Conservation (phyloP, 345 rosid genomes). For the Conringia planisiliqua region DNA sequence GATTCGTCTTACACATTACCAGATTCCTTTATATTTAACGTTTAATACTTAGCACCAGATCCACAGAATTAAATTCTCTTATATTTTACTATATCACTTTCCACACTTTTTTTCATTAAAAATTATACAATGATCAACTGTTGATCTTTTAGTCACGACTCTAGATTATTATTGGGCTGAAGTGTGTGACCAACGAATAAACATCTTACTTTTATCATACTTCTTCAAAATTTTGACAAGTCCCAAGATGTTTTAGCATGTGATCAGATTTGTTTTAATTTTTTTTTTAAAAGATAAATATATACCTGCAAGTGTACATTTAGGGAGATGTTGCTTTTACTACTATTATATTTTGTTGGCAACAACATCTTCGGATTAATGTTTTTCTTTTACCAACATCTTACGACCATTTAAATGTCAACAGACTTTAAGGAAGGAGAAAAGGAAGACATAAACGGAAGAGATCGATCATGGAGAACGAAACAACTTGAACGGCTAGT, state of each 20-base stretch:
- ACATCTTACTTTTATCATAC: conserved; percentile 54
- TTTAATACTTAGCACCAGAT: background rate
- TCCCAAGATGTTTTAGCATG: conserved; percentile 20
- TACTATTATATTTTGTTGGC: no score
- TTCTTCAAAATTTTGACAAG: conserved; percentile 48
- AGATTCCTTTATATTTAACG: conserved; percentile 10
- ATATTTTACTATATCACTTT: background rate
- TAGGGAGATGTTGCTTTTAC: background rate
- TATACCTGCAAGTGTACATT: background rate
- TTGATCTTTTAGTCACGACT: background rate
- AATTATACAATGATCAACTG: background rate
- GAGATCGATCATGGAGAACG: background rate
- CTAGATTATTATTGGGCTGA: conserved; percentile 4
- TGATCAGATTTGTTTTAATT: background rate
- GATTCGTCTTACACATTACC: conserved; percentile 9
- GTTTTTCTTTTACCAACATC: no score
- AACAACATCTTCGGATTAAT: no score
- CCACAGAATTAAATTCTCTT: conserved; percentile 6
- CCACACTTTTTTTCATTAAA: background rate
- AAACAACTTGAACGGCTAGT: background rate
- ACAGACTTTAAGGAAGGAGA: no score
- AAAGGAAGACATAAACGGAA: no score
- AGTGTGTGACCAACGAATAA: background rate
- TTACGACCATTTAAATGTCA: no score
- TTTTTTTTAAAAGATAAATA: background rate